Conservation (phyloP, 2,329 filamentous ascomycete species). For the Lachnellula arida region DNA sequence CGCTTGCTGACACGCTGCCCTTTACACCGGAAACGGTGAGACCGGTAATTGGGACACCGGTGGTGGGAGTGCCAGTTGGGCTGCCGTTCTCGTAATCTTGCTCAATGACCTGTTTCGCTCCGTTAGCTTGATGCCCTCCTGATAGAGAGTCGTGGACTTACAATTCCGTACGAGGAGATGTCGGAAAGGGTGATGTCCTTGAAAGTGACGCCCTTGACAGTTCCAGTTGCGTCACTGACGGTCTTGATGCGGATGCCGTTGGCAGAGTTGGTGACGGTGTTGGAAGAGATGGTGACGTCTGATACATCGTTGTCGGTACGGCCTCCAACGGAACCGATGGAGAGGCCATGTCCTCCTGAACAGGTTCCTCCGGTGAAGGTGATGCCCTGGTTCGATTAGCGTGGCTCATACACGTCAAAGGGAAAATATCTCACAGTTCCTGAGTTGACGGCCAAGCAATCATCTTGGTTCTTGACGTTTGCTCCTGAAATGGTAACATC, state of each 20-base stretch:
- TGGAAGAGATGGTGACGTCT: constrained; percentile 1
- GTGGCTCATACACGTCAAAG: constrained; percentile 27
- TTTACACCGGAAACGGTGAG: constrained; percentile 40
- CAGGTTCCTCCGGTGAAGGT: constrained; percentile 17
- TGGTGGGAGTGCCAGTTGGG: constrained; percentile 37
- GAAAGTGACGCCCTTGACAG: constrained; percentile 48
- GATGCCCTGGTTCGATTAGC: constrained; percentile 9
- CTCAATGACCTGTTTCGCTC: constrained; percentile 38
- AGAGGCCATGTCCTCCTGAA: constrained; percentile 39
- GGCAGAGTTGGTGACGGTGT: constrained; percentile 9
- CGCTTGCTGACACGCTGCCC: constrained; percentile 38
- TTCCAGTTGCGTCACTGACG: constrained; percentile 45
- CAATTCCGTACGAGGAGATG: constrained; percentile 43
- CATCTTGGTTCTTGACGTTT: constrained; percentile 52
- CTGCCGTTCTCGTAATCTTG: constrained; percentile 49
- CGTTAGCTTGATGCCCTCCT: constrained; percentile 33
- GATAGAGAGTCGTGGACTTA: not conserved
- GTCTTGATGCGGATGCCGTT: constrained; percentile 52
- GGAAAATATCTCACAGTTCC: constrained; percentile 32
- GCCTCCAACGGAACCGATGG: constrained; percentile 52
- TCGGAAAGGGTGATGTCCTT: constrained; percentile 43
- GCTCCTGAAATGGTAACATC: constrained; percentile 46
- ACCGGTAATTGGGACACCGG: constrained; percentile 46
- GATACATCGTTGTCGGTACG: constrained; percentile 29
- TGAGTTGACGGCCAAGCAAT: constrained; percentile 53